phyloP scores from a whole-genome alignment of 2,329 filamentous ascomycete genomes.

The Aspergillus udagawae region DNA sequence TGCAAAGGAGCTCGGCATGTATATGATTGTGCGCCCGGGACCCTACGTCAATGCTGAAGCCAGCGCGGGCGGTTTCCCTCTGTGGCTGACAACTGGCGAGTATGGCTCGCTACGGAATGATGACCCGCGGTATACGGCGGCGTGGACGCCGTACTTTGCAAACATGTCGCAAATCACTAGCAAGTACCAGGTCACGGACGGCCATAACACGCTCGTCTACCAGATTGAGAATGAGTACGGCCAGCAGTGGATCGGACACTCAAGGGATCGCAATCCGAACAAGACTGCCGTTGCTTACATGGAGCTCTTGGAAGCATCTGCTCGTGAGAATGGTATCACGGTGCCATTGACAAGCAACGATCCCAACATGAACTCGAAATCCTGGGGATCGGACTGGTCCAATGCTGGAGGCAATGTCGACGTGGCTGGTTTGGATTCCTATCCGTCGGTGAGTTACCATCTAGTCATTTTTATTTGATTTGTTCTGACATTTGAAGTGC shows the following conservation, averaged over 20 bases:
- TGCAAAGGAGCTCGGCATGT: slow-evolving; percentile 52
- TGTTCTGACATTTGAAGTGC: slow-evolving; percentile 53
- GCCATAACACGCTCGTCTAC: slow-evolving; percentile 24
- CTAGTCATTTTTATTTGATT: background rate
- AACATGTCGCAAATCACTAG: slow-evolving; percentile 28
- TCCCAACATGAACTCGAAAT: slow-evolving; percentile 55
- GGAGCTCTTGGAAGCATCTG: slow-evolving; percentile 51
- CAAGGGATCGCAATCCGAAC: slow-evolving; percentile 44
- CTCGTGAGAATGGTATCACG: slow-evolving; percentile 54
- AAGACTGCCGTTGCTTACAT: slow-evolving; percentile 38
- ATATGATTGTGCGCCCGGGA: slow-evolving; percentile 55
- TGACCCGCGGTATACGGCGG: slow-evolving; percentile 27
- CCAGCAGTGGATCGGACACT: slow-evolving; percentile 33
- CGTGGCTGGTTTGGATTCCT: slow-evolving; percentile 27
- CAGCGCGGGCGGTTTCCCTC: slow-evolving; percentile 58
- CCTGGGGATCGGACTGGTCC: slow-evolving; percentile 59
- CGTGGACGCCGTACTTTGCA: slow-evolving; percentile 29
- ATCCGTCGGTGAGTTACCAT: slow-evolving; percentile 50
- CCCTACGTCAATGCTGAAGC: slow-evolving; percentile 63
- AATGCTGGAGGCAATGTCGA: slow-evolving; percentile 47
- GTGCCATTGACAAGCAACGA: slow-evolving; percentile 58
- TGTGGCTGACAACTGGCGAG: slow-evolving; percentile 59
- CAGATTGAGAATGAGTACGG: slow-evolving; percentile 37
- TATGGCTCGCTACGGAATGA: slow-evolving; percentile 31
- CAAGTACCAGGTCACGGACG: slow-evolving; percentile 27